Conservation (phyloP, 306 rosid species). For the Myrica gale region DNA sequence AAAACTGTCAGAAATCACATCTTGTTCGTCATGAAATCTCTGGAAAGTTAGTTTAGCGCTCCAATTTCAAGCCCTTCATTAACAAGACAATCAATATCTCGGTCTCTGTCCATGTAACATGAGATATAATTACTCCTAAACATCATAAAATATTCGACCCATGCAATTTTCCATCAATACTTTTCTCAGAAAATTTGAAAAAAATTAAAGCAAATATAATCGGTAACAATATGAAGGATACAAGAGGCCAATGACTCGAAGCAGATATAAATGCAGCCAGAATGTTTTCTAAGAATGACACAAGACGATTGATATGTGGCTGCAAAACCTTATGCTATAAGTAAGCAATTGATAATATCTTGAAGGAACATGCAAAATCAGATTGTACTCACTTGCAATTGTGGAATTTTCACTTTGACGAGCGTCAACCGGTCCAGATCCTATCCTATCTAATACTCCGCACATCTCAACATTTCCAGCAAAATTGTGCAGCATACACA, state of each 20-base stretch:
- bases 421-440: constrained; percentile 86
- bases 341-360: constrained; percentile 17
- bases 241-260: background rate
- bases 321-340: background rate
- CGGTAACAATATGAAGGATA: background rate
- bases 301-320: background rate
- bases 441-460: constrained; percentile 70
- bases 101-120: background rate
- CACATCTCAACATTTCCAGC: constrained; percentile 91
- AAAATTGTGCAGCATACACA: constrained; percentile 97
- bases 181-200: background rate
- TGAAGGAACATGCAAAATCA: background rate
- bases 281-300: background rate
- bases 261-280: background rate
- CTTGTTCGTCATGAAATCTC: background rate
- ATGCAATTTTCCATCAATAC: background rate
- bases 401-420: constrained; percentile 72
- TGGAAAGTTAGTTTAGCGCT: background rate
- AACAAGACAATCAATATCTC: background rate
- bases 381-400: constrained; percentile 54
- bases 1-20: background rate
- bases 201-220: background rate
- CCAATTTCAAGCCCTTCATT: background rate
- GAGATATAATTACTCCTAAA: background rate
- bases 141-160: background rate